Evolutionary conservation across 1,139 yeast species (phyloP).

Genomic region (Pichia sp.): DNA sequence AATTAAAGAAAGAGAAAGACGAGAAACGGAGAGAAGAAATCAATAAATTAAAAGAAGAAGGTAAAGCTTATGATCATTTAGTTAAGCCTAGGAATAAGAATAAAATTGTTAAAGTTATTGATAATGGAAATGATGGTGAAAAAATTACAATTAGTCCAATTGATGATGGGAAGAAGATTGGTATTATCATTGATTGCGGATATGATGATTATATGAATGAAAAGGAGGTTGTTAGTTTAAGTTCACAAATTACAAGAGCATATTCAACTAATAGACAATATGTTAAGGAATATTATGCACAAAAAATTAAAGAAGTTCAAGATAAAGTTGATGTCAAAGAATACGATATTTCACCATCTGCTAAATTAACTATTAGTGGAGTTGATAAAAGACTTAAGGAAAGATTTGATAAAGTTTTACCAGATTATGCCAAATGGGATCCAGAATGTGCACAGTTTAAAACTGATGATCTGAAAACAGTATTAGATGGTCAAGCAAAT

Average conservation of each 20-base stretch:
- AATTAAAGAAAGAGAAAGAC: constrained; percentile 44
- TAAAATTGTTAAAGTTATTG: constrained; percentile 25
- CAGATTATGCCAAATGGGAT: constrained; percentile 60
- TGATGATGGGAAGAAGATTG: constrained; percentile 40
- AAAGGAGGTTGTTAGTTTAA: constrained; percentile 68
- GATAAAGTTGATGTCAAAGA: not conserved
- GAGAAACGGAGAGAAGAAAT: constrained; percentile 31
- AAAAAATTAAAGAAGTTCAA: constrained; percentile 1
- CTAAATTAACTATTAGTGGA: constrained; percentile 56
- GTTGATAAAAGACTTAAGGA: constrained; percentile 59
- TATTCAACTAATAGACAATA: constrained; percentile 73
- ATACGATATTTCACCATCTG: constrained; percentile 33
- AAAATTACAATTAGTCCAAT: constrained; percentile 7
- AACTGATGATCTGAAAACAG: constrained; percentile 15
- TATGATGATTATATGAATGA: constrained; percentile 87
- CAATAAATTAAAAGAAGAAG: constrained; percentile 24
- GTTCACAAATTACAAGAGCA: constrained; percentile 74
- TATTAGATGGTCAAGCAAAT: constrained; percentile 2
- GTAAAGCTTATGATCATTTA: constrained; percentile 28
- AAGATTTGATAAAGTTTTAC: constrained; percentile 60
- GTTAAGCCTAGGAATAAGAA: constrained; percentile 18
- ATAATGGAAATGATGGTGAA: constrained; percentile 27
- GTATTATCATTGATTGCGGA: constrained; percentile 73
- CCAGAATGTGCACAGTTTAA: constrained; percentile 42
- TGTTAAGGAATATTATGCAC: constrained; percentile 18